Percentiles rank a stretch among this genome's conserved stretches.
These are phyloP conservation scores for Ramularia collo-cygni DNA, from an alignment of 2,329 filamentous ascomycete species.

Conservation along the genomic window DNA sequence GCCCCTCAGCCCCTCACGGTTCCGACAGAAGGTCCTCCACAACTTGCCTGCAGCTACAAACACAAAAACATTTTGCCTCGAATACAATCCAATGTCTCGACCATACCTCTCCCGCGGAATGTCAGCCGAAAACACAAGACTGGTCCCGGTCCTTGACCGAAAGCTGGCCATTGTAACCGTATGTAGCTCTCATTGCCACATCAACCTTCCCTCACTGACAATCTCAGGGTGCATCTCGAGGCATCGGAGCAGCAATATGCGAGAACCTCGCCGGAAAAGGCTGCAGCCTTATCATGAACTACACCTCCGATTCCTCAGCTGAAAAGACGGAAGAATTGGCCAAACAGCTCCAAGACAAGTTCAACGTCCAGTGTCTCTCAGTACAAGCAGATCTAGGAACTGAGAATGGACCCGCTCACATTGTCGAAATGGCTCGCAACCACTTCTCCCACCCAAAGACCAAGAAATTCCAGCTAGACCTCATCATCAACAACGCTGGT, in stretches of 20 bases:
- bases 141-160: slow-evolving; percentile 48
- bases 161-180: slow-evolving; percentile 69
- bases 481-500: slow-evolving; percentile 83
- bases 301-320: slow-evolving; percentile 58
- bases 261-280: slow-evolving; percentile 68
- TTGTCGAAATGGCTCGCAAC: slow-evolving; percentile 53
- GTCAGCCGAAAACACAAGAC: slow-evolving; percentile 13
- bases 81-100: too few relatives aligned
- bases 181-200: background rate
- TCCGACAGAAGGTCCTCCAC: too few relatives aligned
- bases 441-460: slow-evolving; percentile 51
- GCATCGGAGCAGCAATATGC: slow-evolving; percentile 64
- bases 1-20: too few relatives aligned
- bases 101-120: slow-evolving; percentile 11
- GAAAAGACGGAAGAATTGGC: slow-evolving; percentile 48
- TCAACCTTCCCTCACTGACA: background rate
- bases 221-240: slow-evolving; percentile 59
- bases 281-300: slow-evolving; percentile 62
- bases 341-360: slow-evolving; percentile 45
- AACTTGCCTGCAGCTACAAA: too few relatives aligned
- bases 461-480: slow-evolving; percentile 63
- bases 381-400: slow-evolving; percentile 67
- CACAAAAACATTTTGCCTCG: too few relatives aligned
- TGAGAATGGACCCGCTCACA: slow-evolving; percentile 51
- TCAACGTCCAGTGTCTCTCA: slow-evolving; percentile 54